Evolutionary conservation across 1,284 basidiomycete species (phyloP), one percentile per base, ranked within the genome.

Genomic region (Irpex rosettiformis): DNA sequence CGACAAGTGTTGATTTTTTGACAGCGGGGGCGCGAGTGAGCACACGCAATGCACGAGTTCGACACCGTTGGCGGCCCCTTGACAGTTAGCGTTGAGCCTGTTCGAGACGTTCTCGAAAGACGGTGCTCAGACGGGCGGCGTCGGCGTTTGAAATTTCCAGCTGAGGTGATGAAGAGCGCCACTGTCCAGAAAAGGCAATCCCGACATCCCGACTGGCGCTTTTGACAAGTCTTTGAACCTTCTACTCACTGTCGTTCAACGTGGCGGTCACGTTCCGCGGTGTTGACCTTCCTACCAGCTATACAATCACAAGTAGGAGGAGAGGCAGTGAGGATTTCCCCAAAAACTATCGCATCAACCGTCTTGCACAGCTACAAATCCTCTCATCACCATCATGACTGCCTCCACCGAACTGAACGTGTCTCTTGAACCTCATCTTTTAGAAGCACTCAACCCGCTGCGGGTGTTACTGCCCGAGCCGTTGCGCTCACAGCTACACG

Each of bases 341-440:
- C n/a, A 22, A 11, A 33, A n/a, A 54, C 7, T 18, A 27, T 16
- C 42, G 16, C 43, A 47, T 27, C 48, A 7, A 51, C 13, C 22
- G 42, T 52, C 24, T 24, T 45, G 16, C 11, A 37, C 33, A 37
- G 33, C 4, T 37, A 37, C 16, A 37, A 8, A 37, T 2, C 28
- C 54, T 18, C 28, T n/a, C 45, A 61, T 62, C 10, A 64, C 16
- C 45, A 61, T 62, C 10, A 64, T 58, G 62, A 48, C 28, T 48
- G 51, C 57, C n/a, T 22, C 45, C 6, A 48, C 55, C 21, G 64
- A 65, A 49, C 72, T 88, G 62, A 83, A 82, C 60, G 73, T 91
- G 55, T 91, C 89, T 6, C 72, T 92, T 37, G 87, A 89, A 64
- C 69, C 77, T 0, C 88, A 91, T 68, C 80, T 91, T 25, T 61